Conservation (phyloP, 148 eudicot species). For the Silene latifolia region DNA sequence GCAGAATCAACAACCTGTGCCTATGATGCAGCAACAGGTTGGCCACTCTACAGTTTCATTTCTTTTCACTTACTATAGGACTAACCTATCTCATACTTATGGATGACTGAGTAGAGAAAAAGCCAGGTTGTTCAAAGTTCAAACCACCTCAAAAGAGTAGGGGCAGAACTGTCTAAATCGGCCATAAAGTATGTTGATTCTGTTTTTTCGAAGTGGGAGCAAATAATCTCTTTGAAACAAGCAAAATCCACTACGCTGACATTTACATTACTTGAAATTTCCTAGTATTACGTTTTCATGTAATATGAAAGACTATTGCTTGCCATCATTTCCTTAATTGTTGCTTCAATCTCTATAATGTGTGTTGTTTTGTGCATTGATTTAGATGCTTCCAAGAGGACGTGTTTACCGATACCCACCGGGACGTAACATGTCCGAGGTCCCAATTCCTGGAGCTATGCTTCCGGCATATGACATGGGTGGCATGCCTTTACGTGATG, state of each 20-base stretch:
- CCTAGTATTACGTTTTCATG: background rate
- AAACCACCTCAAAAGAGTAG: background rate
- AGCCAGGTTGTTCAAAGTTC: background rate
- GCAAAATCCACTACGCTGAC: background rate
- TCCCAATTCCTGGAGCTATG: conserved; percentile 57
- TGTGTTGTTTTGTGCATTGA: background rate
- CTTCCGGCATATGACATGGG: conserved; percentile 67
- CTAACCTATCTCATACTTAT: background rate
- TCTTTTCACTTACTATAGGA: background rate
- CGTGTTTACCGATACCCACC: conserved; percentile 79
- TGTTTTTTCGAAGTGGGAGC: background rate
- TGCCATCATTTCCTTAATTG: background rate
- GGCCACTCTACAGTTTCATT: background rate
- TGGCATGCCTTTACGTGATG: conserved; percentile 68
- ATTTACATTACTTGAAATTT: background rate
- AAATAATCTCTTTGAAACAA: background rate
- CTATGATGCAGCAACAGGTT: conserved; percentile 84
- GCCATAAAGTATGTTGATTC: background rate
- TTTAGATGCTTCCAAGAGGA: conserved; percentile 82
- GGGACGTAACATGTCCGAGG: conserved; percentile 61
- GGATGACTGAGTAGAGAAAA: background rate
- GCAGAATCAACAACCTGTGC: conserved; percentile 76
- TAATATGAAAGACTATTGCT: no score
- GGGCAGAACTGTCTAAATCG: background rate
- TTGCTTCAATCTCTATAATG: background rate